Evolutionary conservation across 1,284 basidiomycete genomes (phyloP).

Genomic region (Ustilago shanxiensis): DNA sequence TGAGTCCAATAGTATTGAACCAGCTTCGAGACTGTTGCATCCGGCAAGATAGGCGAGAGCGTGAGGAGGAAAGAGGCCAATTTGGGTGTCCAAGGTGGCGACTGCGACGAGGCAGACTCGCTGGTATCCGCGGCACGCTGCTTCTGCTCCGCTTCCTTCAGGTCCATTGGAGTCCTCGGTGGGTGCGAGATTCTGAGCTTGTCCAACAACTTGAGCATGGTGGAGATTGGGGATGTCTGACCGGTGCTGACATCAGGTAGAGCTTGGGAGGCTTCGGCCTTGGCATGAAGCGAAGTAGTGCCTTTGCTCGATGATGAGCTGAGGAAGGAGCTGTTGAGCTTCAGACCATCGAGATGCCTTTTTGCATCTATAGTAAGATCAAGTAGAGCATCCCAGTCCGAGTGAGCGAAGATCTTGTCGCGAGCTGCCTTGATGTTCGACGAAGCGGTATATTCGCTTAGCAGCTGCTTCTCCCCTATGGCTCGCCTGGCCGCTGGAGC

Average conservation of each 20-base stretch:
- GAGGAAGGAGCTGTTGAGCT: conserved; percentile 28
- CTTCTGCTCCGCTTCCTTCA: conserved; percentile 20
- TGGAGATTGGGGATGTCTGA: conserved; percentile 25
- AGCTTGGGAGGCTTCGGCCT: conserved; percentile 12
- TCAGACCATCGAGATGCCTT: conserved; percentile 60
- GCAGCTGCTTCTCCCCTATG: conserved; percentile 13
- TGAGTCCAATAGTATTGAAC: conserved; percentile 60
- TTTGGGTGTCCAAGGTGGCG: conserved; percentile 60
- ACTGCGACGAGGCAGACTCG: conserved; percentile 12
- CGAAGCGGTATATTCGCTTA: conserved; percentile 4
- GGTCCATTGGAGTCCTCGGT: conserved; percentile 18
- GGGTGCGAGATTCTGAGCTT: conserved; percentile 39
- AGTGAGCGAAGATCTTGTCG: conserved; percentile 23
- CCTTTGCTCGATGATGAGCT: conserved; percentile 12
- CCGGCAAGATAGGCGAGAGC: conserved; percentile 64
- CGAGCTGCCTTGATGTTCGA: conserved; percentile 5
- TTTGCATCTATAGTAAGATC: conserved; percentile 61
- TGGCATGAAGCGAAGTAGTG: conserved; percentile 7
- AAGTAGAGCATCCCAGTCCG: conserved; percentile 65
- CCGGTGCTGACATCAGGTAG: conserved; percentile 5
- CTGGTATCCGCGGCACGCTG: conserved; percentile 15
- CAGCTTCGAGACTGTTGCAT: conserved; percentile 57
- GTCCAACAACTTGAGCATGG: conserved; percentile 44
- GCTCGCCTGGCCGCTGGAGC: conserved; percentile 10
- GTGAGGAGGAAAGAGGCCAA: conserved; percentile 59